A percentile compares a stretch with the other conserved stretches of the same genome.
Evolutionary conservation across 2,329 filamentous ascomycete species (phyloP).

Genomic region (Hirsutella minnesotensis): DNA sequence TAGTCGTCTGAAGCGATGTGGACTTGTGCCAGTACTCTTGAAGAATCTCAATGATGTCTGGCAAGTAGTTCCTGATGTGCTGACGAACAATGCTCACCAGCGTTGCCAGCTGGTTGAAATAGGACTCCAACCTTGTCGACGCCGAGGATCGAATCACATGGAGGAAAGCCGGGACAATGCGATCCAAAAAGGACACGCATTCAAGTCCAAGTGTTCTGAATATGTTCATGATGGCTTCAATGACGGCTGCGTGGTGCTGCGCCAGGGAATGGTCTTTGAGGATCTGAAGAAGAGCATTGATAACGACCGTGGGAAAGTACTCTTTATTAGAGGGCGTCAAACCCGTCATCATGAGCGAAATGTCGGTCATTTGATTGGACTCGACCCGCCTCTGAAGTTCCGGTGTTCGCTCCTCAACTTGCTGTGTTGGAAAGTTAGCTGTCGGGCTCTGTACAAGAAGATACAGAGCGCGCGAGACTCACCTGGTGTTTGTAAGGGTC

Average conservation of each 20-base stretch:
- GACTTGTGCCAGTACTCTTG: conserved; percentile 84
- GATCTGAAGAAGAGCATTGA: conserved; percentile 87
- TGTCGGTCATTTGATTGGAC: conserved; percentile 67
- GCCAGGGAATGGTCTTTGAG: conserved; percentile 81
- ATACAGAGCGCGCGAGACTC: conserved; percentile 6
- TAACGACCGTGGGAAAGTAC: conserved; percentile 96
- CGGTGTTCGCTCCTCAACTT: conserved; percentile 80
- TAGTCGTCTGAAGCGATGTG: conserved; percentile 75
- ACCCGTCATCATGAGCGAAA: conserved; percentile 95
- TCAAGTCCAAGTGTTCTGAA: conserved; percentile 94
- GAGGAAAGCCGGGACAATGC: conserved; percentile 90
- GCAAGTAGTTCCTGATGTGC: conserved; percentile 85
- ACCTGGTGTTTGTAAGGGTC: conserved; percentile 92
- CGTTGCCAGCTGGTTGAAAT: conserved; percentile 92
- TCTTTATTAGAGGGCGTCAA: conserved; percentile 94
- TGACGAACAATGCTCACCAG: conserved; percentile 92
- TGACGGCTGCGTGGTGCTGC: conserved; percentile 85
- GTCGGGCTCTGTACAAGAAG: not conserved
- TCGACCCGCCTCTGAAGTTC: conserved; percentile 62
- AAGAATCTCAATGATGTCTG: conserved; percentile 74
- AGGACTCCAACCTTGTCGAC: conserved; percentile 72
- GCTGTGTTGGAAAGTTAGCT: conserved; percentile 21
- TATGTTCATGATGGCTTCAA: conserved; percentile 97
- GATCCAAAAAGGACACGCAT: conserved; percentile 86
- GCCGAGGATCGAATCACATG: conserved; percentile 76